Evolutionary conservation across 2,329 filamentous ascomycete genomes (phyloP).

Genomic region (Pezicula rhizophila): DNA sequence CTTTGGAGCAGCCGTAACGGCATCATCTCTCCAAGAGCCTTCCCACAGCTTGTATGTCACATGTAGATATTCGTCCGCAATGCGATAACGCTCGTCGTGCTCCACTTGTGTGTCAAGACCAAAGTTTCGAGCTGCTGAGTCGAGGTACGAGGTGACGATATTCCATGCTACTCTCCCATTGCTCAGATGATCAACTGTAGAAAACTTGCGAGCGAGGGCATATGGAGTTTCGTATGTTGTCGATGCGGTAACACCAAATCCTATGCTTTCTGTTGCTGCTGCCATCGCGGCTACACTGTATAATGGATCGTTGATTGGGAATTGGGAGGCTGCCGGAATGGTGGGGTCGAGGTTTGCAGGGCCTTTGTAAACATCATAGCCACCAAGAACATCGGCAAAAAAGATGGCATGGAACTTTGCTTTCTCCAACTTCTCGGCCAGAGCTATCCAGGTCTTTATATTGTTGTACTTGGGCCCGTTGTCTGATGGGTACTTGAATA

Average conservation of each 20-base stretch:
- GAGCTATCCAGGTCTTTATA: conserved; percentile 53
- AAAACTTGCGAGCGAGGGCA: conserved; percentile 56
- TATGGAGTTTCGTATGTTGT: conserved; percentile 67
- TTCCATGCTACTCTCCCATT: conserved; percentile 42
- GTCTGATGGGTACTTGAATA: conserved; percentile 61
- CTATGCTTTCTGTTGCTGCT: conserved; percentile 59
- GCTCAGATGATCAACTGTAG: conserved; percentile 59
- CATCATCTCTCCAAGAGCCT: conserved; percentile 62
- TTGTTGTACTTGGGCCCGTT: conserved; percentile 55
- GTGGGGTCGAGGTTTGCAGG: conserved; percentile 53
- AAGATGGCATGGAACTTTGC: conserved; percentile 63
- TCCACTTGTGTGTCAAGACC: conserved; percentile 47
- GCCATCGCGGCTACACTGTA: conserved; percentile 61
- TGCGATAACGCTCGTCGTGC: conserved; percentile 60
- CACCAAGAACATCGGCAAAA: conserved; percentile 60
- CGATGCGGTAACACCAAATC: conserved; percentile 61
- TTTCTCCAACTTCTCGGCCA: conserved; percentile 53
- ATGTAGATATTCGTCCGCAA: conserved; percentile 56
- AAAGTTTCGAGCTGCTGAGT: conserved; percentile 58
- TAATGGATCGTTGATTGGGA: conserved; percentile 65
- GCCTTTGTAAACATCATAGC: conserved; percentile 65
- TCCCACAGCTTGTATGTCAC: conserved; percentile 62
- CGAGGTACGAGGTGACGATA: conserved; percentile 61
- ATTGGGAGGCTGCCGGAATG: conserved; percentile 58
- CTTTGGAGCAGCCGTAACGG: conserved; percentile 52